Conservation (phyloP, 306 rosid genomes). For the Cucumis sativus region DNA sequence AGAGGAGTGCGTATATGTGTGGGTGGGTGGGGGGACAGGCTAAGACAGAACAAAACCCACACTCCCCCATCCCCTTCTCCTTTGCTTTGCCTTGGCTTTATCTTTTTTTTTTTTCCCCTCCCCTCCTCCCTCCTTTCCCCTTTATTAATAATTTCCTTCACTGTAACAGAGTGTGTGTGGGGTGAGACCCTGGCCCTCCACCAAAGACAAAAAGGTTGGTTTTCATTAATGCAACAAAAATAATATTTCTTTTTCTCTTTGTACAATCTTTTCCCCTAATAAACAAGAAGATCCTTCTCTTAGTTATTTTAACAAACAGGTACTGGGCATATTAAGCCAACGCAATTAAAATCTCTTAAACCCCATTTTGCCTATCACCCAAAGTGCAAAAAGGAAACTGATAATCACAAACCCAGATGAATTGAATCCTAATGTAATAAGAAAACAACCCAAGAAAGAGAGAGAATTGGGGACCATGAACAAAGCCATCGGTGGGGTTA, state of each 20-base stretch:
- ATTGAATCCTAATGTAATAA: neutral
- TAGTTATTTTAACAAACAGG: conserved; percentile 10
- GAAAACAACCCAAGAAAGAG: neutral
- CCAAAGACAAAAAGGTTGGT: conserved; percentile 39
- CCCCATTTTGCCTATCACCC: neutral
- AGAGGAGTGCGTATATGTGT: conserved; percentile 30
- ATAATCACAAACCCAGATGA: neutral
- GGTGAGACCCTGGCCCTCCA: conserved; percentile 76
- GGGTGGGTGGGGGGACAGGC: conserved; percentile 83
- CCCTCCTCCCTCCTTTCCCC: neutral
- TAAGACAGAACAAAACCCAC: conserved; percentile 69
- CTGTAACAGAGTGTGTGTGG: conserved; percentile 18
- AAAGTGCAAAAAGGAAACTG: neutral
- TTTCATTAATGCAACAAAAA: conserved; percentile 21
- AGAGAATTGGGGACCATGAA: conserved; percentile 6
- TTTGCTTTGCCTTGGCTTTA: conserved; percentile 25
- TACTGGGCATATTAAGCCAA: neutral
- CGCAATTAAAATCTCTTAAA: neutral
- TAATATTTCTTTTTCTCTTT: neutral
- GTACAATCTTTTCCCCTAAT: neutral
- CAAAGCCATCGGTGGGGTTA: neutral
- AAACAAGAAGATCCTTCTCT: neutral
- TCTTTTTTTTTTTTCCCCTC: conserved; percentile 12
- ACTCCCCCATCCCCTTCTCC: conserved; percentile 36
- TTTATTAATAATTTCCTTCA: conserved; percentile 31